These are phyloP conservation scores for Aspergillus ochraceus DNA, from an alignment of 2,329 filamentous ascomycete species.

Conservation along the genomic window DNA sequence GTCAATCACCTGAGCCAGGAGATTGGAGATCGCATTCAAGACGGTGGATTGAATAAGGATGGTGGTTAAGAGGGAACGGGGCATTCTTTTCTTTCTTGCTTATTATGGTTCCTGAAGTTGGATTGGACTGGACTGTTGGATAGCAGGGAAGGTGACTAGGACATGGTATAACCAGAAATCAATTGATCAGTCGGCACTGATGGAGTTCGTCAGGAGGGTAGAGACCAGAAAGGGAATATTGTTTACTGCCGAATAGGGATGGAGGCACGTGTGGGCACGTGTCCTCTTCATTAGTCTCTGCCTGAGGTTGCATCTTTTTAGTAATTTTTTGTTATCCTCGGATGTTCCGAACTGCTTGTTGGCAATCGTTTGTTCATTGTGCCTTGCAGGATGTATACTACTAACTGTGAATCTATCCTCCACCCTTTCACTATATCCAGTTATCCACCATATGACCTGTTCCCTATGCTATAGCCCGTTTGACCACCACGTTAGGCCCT, in stretches of 20 bases:
- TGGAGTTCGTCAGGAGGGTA: no score
- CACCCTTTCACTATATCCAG: neutral
- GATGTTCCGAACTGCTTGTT: neutral
- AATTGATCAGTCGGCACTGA: no score
- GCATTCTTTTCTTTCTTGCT: slow-evolving; percentile 7
- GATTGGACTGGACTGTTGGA: no score
- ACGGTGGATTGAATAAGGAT: slow-evolving; percentile 40
- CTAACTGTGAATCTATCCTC: neutral
- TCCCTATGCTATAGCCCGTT: neutral
- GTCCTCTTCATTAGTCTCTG: neutral
- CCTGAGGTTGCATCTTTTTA: neutral
- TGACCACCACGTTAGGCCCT: slow-evolving; percentile 35
- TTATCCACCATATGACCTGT: neutral
- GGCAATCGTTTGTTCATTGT: neutral
- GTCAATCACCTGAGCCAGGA: slow-evolving; percentile 40
- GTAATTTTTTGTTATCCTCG: neutral
- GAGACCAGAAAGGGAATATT: neutral
- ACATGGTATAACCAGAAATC: neutral
- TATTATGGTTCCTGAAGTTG: no score
- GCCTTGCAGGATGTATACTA: neutral
- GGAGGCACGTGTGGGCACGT: slow-evolving; percentile 3
- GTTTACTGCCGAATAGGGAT: neutral
- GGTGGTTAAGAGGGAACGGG: slow-evolving; percentile 32
- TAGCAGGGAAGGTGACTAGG: neutral
- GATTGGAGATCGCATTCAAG: slow-evolving; percentile 39